Base-by-base conservation (phyloP, 1,284 basidiomycete species). In the Heterobasidion occidentale region DNA sequence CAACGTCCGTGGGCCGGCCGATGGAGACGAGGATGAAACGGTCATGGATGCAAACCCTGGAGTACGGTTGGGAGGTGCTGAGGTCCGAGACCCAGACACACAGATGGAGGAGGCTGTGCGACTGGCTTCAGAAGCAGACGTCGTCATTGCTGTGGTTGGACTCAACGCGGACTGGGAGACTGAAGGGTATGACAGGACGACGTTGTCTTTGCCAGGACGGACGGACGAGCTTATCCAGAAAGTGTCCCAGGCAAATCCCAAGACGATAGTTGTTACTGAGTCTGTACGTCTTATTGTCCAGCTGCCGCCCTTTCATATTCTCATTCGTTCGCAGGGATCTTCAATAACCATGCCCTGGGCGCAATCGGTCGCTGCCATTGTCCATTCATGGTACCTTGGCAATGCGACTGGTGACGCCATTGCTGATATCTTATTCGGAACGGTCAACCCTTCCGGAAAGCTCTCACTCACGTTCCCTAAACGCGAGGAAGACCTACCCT, bases 361-460 rank as follows among this genome's bases (percentile, higher is more conserved):
- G 1, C 62, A 76, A 53, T 68, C 75, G 19, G 78, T 83, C 15
- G 67, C 68, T n/a, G 77, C 76, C 2, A 67, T 86, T 36, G 61
- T 86, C 7, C 83, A 85, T 59, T 71, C 82, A 0, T 86, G 83
- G 83, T 90, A 89, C 64, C 82, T 80, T 6, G 90, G 89, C 2
- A 90, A 91, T 65, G 88, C 89, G 68, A 74, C 76, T 14, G 89
- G 90, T 2, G 86, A 87, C 64, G 84, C 86, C 0, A 78, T 92
- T 56, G 82, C 84, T 9, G 87, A 90, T 64, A 73, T 92, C 14
- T 64, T 92, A 12, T 90, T 81, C 66, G 90, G 89, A 38, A 78
- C 77, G 56, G 76, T 86, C 53, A 90, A 89, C 63, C 90, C 89
- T 1, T 77, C 78, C 50, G 90, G 85, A 5, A 79, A 83, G 46